A percentile compares a stretch with the other conserved stretches of the same genome.
These are phyloP conservation scores for Phytophthora lateralis DNA, from an alignment of 352 stramenopile genomes.

Conservation along the genomic window DNA sequence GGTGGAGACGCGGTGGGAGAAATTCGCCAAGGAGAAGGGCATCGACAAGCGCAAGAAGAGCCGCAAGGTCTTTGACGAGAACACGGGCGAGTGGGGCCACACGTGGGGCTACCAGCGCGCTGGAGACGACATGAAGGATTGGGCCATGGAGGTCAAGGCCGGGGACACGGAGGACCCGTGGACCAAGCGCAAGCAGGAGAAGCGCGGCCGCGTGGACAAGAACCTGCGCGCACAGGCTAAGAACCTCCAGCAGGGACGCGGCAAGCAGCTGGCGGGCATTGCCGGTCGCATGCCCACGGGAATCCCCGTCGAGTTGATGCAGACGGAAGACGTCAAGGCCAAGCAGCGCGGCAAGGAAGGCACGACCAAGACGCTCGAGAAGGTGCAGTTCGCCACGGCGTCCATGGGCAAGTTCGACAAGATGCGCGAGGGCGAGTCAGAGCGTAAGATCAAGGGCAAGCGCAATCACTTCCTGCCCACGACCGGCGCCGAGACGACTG, in stretches of 20 bases:
- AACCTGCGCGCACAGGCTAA: conserved; percentile 89
- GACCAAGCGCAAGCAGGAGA: conserved; percentile 93
- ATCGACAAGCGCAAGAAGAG: conserved; percentile 97
- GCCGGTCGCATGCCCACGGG: conserved; percentile 65
- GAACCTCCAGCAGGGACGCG: conserved; percentile 75
- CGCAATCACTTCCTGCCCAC: conserved; percentile 83
- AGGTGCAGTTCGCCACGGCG: conserved; percentile 93
- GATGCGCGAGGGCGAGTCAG: conserved; percentile 91
- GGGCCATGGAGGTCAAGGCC: conserved; percentile 94
- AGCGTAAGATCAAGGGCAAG: conserved; percentile 88
- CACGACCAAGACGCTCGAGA: conserved; percentile 87
- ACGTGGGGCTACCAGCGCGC: conserved; percentile 93
- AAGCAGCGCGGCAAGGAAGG: conserved; percentile 91
- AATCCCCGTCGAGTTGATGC: conserved; percentile 92
- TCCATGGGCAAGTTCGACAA: conserved; percentile 96
- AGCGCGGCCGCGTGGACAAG: conserved; percentile 91
- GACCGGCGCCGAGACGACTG: conserved; percentile 68
- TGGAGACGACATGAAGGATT: conserved; percentile 90
- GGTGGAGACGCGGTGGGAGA: conserved; percentile 98
- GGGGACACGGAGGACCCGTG: conserved; percentile 95
- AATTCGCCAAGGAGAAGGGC: conserved; percentile 98
- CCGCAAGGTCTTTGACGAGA: conserved; percentile 97
- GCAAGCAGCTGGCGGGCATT: conserved; percentile 55
- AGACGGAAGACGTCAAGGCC: conserved; percentile 65
- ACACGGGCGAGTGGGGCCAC: conserved; percentile 92